phyloP scores from a whole-genome alignment of 2,329 filamentous ascomycete species.

The Arthrinium phaeospermum region DNA sequence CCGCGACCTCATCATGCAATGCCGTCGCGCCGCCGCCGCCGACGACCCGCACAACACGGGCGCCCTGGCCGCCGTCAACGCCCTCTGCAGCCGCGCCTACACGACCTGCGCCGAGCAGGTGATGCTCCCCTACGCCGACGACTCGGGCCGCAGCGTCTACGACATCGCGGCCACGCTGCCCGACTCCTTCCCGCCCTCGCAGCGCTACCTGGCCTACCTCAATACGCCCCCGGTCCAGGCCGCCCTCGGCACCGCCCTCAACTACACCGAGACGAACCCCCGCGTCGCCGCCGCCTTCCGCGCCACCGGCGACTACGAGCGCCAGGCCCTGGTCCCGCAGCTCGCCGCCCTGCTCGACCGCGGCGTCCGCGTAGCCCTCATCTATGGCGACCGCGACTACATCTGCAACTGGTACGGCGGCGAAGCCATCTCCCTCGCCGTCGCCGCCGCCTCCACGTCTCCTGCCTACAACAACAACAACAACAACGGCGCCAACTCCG shows the following conservation, averaged over 20 bases:
- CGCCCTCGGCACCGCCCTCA: conserved; percentile 63
- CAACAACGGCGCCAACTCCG: conserved; percentile 22
- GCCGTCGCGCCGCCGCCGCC: conserved; percentile 47
- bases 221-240: conserved; percentile 59
- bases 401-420: conserved; percentile 42
- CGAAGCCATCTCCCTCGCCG: conserved; percentile 45
- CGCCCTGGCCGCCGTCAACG: conserved; percentile 60
- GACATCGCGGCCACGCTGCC: conserved; percentile 31
- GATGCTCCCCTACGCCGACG: conserved; percentile 56
- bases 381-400: conserved; percentile 41
- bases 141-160: conserved; percentile 54
- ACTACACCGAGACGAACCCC: conserved; percentile 59
- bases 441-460: conserved; percentile 48
- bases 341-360: conserved; percentile 31
- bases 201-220: conserved; percentile 55
- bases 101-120: conserved; percentile 58
- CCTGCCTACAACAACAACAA: conserved; percentile 42
- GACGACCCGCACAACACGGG: conserved; percentile 61
- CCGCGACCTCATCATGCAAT: conserved; percentile 38
- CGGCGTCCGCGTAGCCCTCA: conserved; percentile 45
- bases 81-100: conserved; percentile 61
- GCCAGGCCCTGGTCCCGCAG: conserved; percentile 35
- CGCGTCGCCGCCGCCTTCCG: conserved; percentile 59
- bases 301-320: conserved; percentile 56
- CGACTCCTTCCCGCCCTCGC: conserved; percentile 56